Conservation (phyloP, 768 basidiomycete species). For the Phaeolepiota aurea region DNA sequence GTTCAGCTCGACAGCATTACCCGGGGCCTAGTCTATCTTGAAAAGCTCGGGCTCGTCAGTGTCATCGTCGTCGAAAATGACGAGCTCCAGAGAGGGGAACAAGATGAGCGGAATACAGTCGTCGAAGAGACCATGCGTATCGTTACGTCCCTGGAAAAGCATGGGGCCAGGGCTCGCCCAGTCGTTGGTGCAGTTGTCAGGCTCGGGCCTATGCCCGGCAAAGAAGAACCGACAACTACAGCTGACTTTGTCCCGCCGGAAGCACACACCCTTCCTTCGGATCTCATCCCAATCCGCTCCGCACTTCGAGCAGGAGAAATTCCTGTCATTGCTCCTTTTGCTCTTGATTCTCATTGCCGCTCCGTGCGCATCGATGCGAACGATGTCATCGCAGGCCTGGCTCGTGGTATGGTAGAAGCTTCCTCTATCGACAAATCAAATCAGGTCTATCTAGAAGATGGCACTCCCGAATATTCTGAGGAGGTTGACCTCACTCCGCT, state of each 20-base stretch:
- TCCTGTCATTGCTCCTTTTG: conserved; percentile 90
- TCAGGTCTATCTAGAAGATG: conserved; percentile 22
- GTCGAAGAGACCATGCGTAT: conserved; percentile 82
- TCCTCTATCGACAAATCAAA: conserved; percentile 21
- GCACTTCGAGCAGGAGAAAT: conserved; percentile 93
- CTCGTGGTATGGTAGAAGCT: conserved; percentile 73
- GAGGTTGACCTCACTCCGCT: conserved; percentile 84
- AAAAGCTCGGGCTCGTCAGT: conserved; percentile 91
- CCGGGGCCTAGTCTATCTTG: conserved; percentile 88
- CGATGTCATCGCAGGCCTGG: conserved; percentile 81
- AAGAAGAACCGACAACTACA: conserved; percentile 19
- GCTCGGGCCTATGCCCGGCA: conserved; percentile 66
- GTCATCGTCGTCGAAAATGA: conserved; percentile 95
- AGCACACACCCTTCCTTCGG: conserved; percentile 72
- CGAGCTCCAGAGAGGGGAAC: conserved; percentile 55
- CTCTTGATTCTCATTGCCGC: conserved; percentile 84
- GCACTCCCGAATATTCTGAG: conserved; percentile 28
- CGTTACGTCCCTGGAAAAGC: conserved; percentile 72
- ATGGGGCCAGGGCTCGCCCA: conserved; percentile 83
- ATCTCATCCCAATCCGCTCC: conserved; percentile 78
- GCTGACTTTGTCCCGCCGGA: conserved; percentile 44
- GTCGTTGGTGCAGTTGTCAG: conserved; percentile 81
- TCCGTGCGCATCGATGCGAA: conserved; percentile 82
- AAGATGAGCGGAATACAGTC: conserved; percentile 57
- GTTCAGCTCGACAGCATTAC: conserved; percentile 91